These are phyloP conservation scores for Salvia hispanica DNA, from an alignment of 257 asterid species.

Conservation along the genomic window DNA sequence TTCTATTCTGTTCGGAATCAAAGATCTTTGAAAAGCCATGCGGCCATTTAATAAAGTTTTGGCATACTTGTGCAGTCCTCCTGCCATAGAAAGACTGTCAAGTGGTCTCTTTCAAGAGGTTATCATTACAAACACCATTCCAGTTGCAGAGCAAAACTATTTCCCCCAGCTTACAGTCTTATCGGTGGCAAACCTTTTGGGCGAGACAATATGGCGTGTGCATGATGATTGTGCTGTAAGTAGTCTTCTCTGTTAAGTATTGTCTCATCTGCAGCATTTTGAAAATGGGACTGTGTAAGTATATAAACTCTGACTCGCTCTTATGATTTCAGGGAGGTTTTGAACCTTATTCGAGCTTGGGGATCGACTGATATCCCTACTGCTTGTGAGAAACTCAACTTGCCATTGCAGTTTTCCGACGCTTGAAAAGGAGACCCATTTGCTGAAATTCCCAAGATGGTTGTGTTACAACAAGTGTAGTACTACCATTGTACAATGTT, in stretches of 20 bases:
- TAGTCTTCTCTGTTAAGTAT: conserved; percentile 22
- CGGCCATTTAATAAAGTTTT: conserved; percentile 1
- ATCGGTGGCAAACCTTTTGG: conserved; percentile 89
- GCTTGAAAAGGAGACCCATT: conserved; percentile 11
- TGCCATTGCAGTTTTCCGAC: conserved; percentile 21
- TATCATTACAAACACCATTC: conserved; percentile 88
- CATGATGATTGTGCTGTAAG: conserved; percentile 96
- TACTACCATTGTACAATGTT: conserved; percentile 30
- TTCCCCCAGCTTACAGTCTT: conserved; percentile 88
- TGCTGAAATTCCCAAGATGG: conserved; percentile 9
- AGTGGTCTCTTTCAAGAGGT: conserved; percentile 96
- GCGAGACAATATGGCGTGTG: conserved; percentile 93
- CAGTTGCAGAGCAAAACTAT: conserved; percentile 80
- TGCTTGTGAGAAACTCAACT: conserved; percentile 7
- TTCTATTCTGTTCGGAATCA: conserved; percentile 12
- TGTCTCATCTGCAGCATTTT: not conserved
- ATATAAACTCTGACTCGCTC: not conserved
- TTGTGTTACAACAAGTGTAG: conserved; percentile 2
- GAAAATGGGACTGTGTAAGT: not conserved
- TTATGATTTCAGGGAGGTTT: conserved; percentile 60
- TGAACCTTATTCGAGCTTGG: conserved; percentile 84
- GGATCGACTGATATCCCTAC: conserved; percentile 58
- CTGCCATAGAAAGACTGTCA: conserved; percentile 89
- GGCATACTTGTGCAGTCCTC: conserved; percentile 66
- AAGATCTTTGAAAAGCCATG: conserved; percentile 18